Conservation (phyloP, 1,284 basidiomycete species). For the Moesziomyces antarcticus region DNA sequence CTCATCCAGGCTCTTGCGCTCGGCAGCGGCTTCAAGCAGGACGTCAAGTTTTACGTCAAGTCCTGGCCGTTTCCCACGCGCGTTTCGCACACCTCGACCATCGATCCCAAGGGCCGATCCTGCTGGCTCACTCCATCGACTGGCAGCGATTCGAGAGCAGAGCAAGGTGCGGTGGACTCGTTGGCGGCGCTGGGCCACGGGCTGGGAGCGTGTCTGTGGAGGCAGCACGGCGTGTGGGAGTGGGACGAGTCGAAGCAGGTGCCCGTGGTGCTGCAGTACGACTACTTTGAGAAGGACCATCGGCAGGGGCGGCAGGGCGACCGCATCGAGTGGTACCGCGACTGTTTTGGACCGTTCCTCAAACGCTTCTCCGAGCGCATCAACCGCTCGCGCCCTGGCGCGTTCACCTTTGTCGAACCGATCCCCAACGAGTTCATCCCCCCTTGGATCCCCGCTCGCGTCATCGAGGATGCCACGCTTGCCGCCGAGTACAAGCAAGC, state of each 20-base stretch:
- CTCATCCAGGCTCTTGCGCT: slow-evolving; percentile 64
- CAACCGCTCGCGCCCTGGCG: slow-evolving; percentile 1
- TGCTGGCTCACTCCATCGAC: slow-evolving; percentile 43
- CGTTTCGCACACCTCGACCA: slow-evolving; percentile 42
- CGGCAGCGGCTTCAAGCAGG: slow-evolving; percentile 53
- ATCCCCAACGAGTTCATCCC: slow-evolving; percentile 67
- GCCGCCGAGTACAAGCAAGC: slow-evolving; percentile 24
- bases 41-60: slow-evolving; percentile 72
- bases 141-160: not conserved
- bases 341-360: slow-evolving; percentile 64
- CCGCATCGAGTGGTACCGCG: slow-evolving; percentile 63
- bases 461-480: slow-evolving; percentile 15
- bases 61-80: slow-evolving; percentile 64
- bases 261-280: slow-evolving; percentile 82
- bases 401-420: slow-evolving; percentile 58
- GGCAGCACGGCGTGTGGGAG: slow-evolving; percentile 91
- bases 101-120: slow-evolving; percentile 53
- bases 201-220: slow-evolving; percentile 78
- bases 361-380: slow-evolving; percentile 42
- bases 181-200: not conserved
- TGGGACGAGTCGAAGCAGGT: slow-evolving; percentile 80
- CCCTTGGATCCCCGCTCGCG: slow-evolving; percentile 48
- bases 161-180: slow-evolving; percentile 70
- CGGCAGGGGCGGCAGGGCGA: slow-evolving; percentile 44
- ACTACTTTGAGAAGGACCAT: slow-evolving; percentile 78